Percentiles rank a stretch among this genome's conserved stretches.
Evolutionary conservation across 768 basidiomycete genomes (phyloP).

Genomic region (Collybia sordida): DNA sequence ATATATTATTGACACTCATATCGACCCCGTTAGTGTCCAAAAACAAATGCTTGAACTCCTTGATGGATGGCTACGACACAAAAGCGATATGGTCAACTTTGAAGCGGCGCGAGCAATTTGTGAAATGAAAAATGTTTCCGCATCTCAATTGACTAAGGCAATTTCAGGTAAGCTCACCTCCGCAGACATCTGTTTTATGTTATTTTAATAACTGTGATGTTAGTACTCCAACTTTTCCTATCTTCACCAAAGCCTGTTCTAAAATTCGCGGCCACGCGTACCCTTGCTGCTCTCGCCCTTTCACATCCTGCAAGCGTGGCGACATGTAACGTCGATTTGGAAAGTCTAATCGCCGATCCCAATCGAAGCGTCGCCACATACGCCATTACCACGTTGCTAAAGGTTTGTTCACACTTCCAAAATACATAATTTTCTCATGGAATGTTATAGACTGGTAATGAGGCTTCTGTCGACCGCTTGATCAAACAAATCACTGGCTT

Average conservation of each 20-base stretch:
- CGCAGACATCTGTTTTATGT: neutral
- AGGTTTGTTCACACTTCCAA: slow-evolving; percentile 46
- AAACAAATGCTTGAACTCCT: slow-evolving; percentile 91
- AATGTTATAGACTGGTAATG: slow-evolving; percentile 83
- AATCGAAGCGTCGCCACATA: slow-evolving; percentile 98
- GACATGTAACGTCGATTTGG: slow-evolving; percentile 93
- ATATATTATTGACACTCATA: neutral
- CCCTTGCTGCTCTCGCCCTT: slow-evolving; percentile 85
- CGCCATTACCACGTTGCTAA: slow-evolving; percentile 96
- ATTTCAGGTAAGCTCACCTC: slow-evolving; percentile 74
- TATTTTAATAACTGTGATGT: slow-evolving; percentile 7
- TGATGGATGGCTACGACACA: slow-evolving; percentile 94
- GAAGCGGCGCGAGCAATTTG: slow-evolving; percentile 98
- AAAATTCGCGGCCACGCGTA: slow-evolving; percentile 97
- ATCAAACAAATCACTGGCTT: slow-evolving; percentile 99
- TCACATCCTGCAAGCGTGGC: slow-evolving; percentile 86
- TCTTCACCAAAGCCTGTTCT: slow-evolving; percentile 93
- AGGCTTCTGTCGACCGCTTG: slow-evolving; percentile 96
- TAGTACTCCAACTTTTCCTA: slow-evolving; percentile 93
- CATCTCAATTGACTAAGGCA: slow-evolving; percentile 78
- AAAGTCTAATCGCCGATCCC: slow-evolving; percentile 91
- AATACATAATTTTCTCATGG: slow-evolving; percentile 1
- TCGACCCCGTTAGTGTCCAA: slow-evolving; percentile 60
- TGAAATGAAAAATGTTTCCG: slow-evolving; percentile 85
- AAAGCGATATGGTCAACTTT: slow-evolving; percentile 99